phyloP scores from a whole-genome alignment of 2,329 filamentous ascomycete genomes.

The Penicillium janthinellum region DNA sequence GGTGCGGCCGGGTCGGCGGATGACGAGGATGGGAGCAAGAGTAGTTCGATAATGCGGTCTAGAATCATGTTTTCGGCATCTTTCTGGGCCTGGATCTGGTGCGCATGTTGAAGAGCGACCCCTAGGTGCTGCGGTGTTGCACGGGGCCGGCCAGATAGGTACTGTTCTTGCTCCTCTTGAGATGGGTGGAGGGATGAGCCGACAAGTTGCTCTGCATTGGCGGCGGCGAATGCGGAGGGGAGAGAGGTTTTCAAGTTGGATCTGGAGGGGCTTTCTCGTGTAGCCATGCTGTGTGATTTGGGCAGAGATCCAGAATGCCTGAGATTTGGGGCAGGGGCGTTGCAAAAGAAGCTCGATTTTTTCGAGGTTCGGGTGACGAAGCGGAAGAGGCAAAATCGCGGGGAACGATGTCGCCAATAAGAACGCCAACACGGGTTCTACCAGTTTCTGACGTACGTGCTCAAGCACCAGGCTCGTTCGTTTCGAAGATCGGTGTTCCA shows the following conservation, averaged over 20 bases:
- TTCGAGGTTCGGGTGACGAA: slow-evolving; percentile 11
- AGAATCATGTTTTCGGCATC: slow-evolving; percentile 74
- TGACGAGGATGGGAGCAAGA: slow-evolving; percentile 60
- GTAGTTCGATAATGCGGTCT: slow-evolving; percentile 69
- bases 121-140: slow-evolving; percentile 53
- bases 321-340: neutral
- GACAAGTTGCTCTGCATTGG: slow-evolving; percentile 47
- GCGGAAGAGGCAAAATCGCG: slow-evolving; percentile 12
- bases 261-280: slow-evolving; percentile 45
- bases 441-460: slow-evolving; percentile 5
- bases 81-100: slow-evolving; percentile 79
- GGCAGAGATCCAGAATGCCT: neutral
- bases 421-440: slow-evolving; percentile 10
- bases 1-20: slow-evolving; percentile 56
- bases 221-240: slow-evolving; percentile 42
- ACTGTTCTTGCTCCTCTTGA: slow-evolving; percentile 32
- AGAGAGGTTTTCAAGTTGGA: slow-evolving; percentile 65
- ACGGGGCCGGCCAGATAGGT: slow-evolving; percentile 38
- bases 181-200: slow-evolving; percentile 22
- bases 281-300: slow-evolving; percentile 17
- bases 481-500: neutral
- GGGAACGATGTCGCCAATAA: slow-evolving; percentile 16
- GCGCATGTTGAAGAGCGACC: slow-evolving; percentile 79
- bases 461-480: neutral
- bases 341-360: neutral